phyloP scores from a whole-genome alignment of 2,329 filamentous ascomycete species.

The Penicillium sp. region DNA sequence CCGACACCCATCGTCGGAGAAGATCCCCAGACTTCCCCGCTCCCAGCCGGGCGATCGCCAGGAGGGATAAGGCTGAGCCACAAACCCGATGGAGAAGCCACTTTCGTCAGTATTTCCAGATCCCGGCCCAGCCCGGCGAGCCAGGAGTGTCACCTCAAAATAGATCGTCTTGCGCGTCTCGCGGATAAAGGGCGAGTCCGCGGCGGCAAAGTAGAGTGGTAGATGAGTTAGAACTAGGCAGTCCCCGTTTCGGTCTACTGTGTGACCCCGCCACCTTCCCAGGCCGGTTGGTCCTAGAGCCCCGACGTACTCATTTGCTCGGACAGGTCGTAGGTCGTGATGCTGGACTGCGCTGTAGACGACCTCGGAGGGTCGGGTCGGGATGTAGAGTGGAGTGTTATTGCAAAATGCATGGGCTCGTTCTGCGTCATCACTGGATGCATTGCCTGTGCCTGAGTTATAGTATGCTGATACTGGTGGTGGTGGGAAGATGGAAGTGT shows the following conservation, averaged over 20 bases:
- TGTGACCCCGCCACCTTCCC: conserved; percentile 49
- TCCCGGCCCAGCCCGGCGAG: conserved; percentile 41
- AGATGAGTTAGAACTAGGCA: conserved; percentile 54
- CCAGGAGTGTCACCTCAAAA: conserved; percentile 56
- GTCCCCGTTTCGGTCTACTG: conserved; percentile 47
- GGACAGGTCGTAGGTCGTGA: conserved; percentile 47
- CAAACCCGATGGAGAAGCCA: conserved; percentile 60
- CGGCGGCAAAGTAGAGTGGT: conserved; percentile 56
- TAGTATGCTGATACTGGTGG: conserved; percentile 57
- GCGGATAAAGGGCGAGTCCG: conserved; percentile 51
- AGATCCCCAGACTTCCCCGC: conserved; percentile 59
- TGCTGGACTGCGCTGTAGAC: conserved; percentile 46
- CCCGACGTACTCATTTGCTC: conserved; percentile 43
- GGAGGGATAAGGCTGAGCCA: conserved; percentile 61
- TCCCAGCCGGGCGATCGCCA: conserved; percentile 66
- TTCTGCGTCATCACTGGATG: conserved; percentile 53
- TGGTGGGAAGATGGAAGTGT: conserved; percentile 59
- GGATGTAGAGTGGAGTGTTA: conserved; percentile 51
- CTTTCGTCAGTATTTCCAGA: conserved; percentile 41
- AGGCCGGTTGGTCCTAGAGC: conserved; percentile 36
- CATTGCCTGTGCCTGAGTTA: conserved; percentile 58
- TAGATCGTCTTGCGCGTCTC: conserved; percentile 55
- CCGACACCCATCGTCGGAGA: conserved; percentile 62
- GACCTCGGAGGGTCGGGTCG: conserved; percentile 44
- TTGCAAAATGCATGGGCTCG: conserved; percentile 58